These are phyloP conservation scores for Tolypocladium tropicale DNA, from an alignment of 2,329 filamentous ascomycete genomes.

Conservation along the genomic window DNA sequence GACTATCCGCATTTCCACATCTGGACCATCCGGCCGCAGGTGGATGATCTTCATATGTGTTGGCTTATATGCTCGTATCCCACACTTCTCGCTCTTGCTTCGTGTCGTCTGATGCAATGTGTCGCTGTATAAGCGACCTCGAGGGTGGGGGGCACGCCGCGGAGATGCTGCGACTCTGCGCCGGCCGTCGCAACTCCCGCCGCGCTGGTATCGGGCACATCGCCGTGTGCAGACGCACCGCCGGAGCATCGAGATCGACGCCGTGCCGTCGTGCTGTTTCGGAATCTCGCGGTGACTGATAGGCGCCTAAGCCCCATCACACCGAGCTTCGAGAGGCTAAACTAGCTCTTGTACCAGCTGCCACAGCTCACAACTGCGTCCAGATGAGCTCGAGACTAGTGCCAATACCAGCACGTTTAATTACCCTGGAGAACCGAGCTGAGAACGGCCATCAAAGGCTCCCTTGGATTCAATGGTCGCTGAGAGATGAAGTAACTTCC, in stretches of 20 bases:
- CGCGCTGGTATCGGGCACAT: no score
- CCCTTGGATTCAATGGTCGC: background rate
- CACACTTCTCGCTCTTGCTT: background rate
- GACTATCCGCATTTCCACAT: background rate
- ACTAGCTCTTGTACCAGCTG: background rate
- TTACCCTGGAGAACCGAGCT: background rate
- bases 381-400: background rate
- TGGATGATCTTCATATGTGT: background rate
- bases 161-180: background rate
- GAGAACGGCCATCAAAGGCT: background rate
- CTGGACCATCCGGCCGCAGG: background rate
- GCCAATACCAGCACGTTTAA: background rate
- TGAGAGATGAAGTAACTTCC: no score
- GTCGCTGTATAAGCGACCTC: background rate
- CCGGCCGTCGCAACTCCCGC: background rate
- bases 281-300: background rate
- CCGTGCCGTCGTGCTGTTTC: background rate
- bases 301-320: background rate
- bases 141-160: background rate
- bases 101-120: background rate
- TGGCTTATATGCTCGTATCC: no score
- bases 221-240: no score
- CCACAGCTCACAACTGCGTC: background rate
- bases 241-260: background rate
- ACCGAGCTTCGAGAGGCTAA: background rate